Percentiles rank a stretch among this genome's conserved stretches.
Conservation (phyloP, 805 yeast species). For the Zygosaccharomyces lentus region DNA sequence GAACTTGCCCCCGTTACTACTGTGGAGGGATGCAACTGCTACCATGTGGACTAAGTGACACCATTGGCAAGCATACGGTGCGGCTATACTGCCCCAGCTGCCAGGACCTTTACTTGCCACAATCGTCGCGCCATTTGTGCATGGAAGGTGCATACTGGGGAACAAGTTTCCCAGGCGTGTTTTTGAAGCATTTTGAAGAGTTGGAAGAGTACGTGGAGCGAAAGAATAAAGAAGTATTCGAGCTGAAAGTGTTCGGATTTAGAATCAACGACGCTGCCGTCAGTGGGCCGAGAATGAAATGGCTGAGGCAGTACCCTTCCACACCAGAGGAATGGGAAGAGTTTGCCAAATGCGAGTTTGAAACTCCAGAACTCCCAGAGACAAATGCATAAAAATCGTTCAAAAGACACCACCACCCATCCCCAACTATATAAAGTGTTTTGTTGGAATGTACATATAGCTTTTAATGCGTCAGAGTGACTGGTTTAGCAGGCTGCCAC, state of each 20-base stretch:
- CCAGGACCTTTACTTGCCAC: constrained; percentile 83
- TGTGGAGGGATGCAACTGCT: constrained; percentile 88
- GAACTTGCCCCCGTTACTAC: constrained; percentile 82
- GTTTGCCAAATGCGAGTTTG: constrained; percentile 59
- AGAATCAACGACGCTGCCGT: constrained; percentile 65
- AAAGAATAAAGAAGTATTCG: constrained; percentile 50
- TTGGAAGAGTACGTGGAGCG: constrained; percentile 69
- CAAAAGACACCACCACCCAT: not conserved
- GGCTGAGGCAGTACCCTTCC: constrained; percentile 80
- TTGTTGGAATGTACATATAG: constrained; percentile 6
- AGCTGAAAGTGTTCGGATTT: constrained; percentile 84
- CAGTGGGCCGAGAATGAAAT: constrained; percentile 91
- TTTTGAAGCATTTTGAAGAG: constrained; percentile 88
- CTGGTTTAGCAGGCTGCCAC: constrained; percentile 70
- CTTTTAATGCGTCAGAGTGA: constrained; percentile 50
- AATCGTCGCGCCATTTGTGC: constrained; percentile 77
- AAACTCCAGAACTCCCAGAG: constrained; percentile 40
- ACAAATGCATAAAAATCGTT: constrained; percentile 6
- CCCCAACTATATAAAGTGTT: constrained; percentile 1
- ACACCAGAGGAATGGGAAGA: constrained; percentile 59
- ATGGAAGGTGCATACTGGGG: constrained; percentile 98
- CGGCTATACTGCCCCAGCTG: constrained; percentile 93
- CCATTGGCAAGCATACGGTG: constrained; percentile 88
- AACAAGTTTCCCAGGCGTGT: constrained; percentile 89
- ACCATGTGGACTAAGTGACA: constrained; percentile 88